Conservation (phyloP, 176 grass and related monocot genomes). For the Zoysia japonica region DNA sequence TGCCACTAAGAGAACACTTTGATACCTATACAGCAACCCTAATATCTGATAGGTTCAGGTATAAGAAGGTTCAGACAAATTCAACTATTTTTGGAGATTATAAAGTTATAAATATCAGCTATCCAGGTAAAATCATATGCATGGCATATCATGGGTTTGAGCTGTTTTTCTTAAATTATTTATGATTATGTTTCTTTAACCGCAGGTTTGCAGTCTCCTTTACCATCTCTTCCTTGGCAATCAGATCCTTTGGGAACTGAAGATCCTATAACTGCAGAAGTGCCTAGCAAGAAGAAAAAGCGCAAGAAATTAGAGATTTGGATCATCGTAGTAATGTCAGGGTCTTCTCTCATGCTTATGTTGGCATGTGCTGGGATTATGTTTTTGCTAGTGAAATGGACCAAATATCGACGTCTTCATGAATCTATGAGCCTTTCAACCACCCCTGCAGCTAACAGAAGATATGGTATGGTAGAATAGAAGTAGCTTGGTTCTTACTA, state of each 20-base stretch:
- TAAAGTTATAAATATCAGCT: constrained; percentile 70
- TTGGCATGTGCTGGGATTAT: constrained; percentile 55
- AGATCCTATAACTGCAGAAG: constrained; percentile 66
- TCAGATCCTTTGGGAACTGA: constrained; percentile 35
- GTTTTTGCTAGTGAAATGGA: constrained; percentile 61
- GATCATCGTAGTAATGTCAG: constrained; percentile 64
- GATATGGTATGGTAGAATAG: constrained; percentile 58
- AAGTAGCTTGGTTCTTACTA: constrained; percentile 7
- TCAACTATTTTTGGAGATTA: constrained; percentile 83
- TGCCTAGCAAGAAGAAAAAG: constrained; percentile 42
- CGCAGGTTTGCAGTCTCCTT: constrained; percentile 65
- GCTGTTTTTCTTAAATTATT: neutral
- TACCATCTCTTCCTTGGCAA: constrained; percentile 53
- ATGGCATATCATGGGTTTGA: constrained; percentile 19
- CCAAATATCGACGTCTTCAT: constrained; percentile 42
- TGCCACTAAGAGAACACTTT: constrained; percentile 90
- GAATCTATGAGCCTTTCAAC: constrained; percentile 52
- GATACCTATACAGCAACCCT: constrained; percentile 65
- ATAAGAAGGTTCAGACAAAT: constrained; percentile 74
- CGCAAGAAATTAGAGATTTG: constrained; percentile 64
- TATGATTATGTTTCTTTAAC: constrained; percentile 8
- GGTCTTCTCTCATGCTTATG: constrained; percentile 64
- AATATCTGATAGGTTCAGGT: constrained; percentile 82
- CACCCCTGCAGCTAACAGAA: constrained; percentile 53
- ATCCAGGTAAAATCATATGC: constrained; percentile 67